Percentiles rank a stretch among this genome's conserved stretches.
Evolutionary conservation across 1,284 basidiomycete species (phyloP).

Genomic region (Leccinum pallidistipes): DNA sequence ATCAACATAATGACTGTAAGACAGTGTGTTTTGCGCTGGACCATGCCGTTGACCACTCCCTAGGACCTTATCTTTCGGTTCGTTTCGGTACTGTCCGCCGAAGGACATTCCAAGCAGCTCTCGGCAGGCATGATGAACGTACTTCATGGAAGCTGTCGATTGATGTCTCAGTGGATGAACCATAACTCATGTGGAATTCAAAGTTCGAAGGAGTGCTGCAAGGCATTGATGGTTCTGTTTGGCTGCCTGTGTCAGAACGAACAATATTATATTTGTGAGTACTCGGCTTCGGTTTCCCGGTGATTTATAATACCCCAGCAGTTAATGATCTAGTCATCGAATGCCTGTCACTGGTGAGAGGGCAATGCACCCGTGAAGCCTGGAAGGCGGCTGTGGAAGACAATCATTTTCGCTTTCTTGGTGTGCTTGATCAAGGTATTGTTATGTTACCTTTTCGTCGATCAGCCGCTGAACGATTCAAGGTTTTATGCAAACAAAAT

Average conservation of each 20-base stretch:
- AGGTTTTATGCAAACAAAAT: constrained; percentile 21
- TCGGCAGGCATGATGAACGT: constrained; percentile 19
- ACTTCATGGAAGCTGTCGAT: constrained; percentile 21
- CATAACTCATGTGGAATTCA: constrained; percentile 26
- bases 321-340: constrained; percentile 46
- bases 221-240: constrained; percentile 38
- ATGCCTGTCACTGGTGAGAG: constrained; percentile 26
- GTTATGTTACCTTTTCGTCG: background rate
- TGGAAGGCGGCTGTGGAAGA: constrained; percentile 24
- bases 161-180: constrained; percentile 28
- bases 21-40: background rate
- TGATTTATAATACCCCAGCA: constrained; percentile 20
- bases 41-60: constrained; percentile 12
- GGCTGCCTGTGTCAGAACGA: constrained; percentile 29
- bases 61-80: constrained; percentile 29
- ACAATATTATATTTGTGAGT: constrained; percentile 31
- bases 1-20: constrained; percentile 29
- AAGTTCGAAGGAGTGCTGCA: constrained; percentile 35
- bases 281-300: background rate
- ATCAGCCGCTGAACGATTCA: constrained; percentile 6
- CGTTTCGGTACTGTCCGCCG: constrained; percentile 18
- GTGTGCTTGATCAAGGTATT: constrained; percentile 23
- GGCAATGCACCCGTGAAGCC: constrained; percentile 19
- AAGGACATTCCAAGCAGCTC: constrained; percentile 12
- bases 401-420: constrained; percentile 10